Base-by-base conservation (phyloP, 768 basidiomycete genomes). In the Kwoniella newhampshirensis region DNA sequence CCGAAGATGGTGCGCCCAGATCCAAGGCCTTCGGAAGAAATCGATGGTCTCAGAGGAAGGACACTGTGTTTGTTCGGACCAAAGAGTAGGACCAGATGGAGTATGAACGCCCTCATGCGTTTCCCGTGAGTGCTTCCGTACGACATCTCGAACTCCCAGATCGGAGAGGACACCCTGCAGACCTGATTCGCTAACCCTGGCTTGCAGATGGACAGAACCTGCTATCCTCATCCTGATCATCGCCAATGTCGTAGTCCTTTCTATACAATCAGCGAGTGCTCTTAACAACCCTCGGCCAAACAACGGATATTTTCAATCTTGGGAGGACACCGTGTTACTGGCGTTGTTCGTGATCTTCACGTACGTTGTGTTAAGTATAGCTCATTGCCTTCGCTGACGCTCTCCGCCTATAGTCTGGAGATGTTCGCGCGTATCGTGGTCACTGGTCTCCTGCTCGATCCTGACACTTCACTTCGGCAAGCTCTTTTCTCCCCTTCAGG, bases 281-380 rank as follows among this genome's bases (percentile, higher is more conserved):
- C 73, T 85, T 28, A 58, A 70, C 42, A 52, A 46, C 4, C 71
- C 71, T 5, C 51, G 74, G 12, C 40, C 40, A 7, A 64, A 68
- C 39, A 48, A 61, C 27, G 91, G 91, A 7, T 97, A 88, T 78
- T 96, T 97, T 77, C 84, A 86, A 57, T 63, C 77, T 12, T 97
- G 93, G 93, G 90, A 92, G 68, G 93, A 97, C 75, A 86, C 83
- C 68, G 85, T 81, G 18, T 79, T 97, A n/a, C 89, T 97, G 74
- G 82, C 69, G 18, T 78, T 97, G 51, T 97, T 97, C 77, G 77
- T 86, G 57, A 67, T 89, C 65, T 97, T 91, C 81, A 91, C 91
- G 87, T 87, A 78, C 68, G 86, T 82, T 32, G 13, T 17, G 17
- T 7, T 2, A 25, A 9, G n/a, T 20, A 37, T 21, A 36, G 13